Percentiles rank a stretch among this genome's conserved stretches.
Conservation (phyloP, 768 basidiomycete species). For the Ephemerocybe angulata region DNA sequence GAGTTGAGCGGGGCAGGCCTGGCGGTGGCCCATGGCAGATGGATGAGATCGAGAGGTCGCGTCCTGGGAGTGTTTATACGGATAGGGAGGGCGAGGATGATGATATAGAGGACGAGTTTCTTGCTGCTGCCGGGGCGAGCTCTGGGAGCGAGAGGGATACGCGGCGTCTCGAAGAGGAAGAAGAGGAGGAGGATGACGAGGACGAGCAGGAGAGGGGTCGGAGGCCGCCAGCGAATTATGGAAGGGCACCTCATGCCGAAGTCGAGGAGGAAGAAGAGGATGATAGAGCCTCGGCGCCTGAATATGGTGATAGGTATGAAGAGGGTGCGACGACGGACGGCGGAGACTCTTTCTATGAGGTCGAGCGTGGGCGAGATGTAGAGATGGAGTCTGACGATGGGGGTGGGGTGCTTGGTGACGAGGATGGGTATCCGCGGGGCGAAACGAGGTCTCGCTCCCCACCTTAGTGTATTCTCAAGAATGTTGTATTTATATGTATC, state of each 20-base stretch:
- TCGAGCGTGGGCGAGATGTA: not conserved
- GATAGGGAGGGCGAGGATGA: not conserved
- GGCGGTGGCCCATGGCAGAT: not conserved
- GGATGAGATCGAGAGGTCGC: not conserved
- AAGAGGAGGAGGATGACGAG: not conserved
- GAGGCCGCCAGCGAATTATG: not conserved
- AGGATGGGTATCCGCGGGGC: too few relatives aligned
- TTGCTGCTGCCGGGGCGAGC: not conserved
- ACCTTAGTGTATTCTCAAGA: too few relatives aligned
- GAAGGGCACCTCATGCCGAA: not conserved
- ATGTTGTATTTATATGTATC: too few relatives aligned
- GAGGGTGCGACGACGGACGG: not conserved
- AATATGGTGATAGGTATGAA: not conserved
- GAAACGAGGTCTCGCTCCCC: too few relatives aligned
- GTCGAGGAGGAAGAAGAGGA: not conserved
- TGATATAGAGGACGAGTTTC: not conserved
- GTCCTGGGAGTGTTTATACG: not conserved
- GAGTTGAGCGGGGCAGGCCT: not conserved
- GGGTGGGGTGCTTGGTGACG: too few relatives aligned
- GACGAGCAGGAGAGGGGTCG: not conserved
- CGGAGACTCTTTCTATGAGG: not conserved
- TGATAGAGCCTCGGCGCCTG: not conserved
- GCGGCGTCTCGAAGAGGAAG: not conserved
- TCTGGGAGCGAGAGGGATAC: not conserved
- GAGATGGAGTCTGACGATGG: not conserved